These are phyloP conservation scores for Striga hermonthica DNA, from an alignment of 305 asterid species.

Conservation along the genomic window DNA sequence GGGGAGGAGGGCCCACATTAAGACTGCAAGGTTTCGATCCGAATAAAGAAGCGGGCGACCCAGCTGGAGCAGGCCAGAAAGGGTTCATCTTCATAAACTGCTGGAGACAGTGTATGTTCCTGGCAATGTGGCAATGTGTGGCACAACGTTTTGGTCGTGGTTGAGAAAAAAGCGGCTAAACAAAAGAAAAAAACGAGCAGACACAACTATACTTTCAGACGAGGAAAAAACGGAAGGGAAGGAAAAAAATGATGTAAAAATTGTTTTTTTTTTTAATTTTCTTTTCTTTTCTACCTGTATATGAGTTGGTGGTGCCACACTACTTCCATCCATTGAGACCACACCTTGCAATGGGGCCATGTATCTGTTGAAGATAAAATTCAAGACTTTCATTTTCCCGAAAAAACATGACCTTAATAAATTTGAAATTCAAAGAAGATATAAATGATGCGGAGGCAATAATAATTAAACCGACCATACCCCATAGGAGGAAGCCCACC, in stretches of 20 bases:
- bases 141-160: constrained; percentile 94
- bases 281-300: too few relatives aligned
- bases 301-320: constrained; percentile 55
- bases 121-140: constrained; percentile 90
- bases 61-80: constrained; percentile 65
- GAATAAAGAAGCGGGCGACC: constrained; percentile 57
- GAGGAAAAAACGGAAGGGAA: too few relatives aligned
- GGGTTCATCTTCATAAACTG: constrained; percentile 78
- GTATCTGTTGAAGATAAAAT: constrained; percentile 54
- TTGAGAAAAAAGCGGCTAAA: constrained; percentile 72
- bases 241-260: too few relatives aligned
- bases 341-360: constrained; percentile 91
- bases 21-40: constrained; percentile 50
- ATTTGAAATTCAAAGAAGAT: too few relatives aligned
- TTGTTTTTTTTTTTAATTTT: too few relatives aligned
- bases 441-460: too few relatives aligned
- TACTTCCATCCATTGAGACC: constrained; percentile 70
- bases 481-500: constrained; percentile 95
- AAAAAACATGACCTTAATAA: too few relatives aligned
- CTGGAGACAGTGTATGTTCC: constrained; percentile 72
- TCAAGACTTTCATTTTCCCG: too few relatives aligned
- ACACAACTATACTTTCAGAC: too few relatives aligned
- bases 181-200: too few relatives aligned
- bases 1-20: constrained; percentile 47
- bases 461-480: constrained; percentile 44